Base-by-base conservation (phyloP, 2,329 filamentous ascomycete genomes). In the Penicillium sp. region DNA sequence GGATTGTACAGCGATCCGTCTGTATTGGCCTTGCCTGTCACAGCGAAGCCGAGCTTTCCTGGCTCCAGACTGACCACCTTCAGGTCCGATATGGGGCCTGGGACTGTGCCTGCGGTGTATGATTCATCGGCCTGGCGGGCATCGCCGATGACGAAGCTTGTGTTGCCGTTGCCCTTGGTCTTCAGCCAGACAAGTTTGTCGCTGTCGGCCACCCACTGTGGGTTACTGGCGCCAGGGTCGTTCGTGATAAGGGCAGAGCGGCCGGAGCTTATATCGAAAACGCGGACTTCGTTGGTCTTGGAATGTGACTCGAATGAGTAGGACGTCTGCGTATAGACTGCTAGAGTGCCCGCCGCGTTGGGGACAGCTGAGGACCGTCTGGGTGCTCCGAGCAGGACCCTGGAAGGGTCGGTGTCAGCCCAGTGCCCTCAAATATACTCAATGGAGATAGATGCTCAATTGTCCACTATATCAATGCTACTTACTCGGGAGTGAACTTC, bases 1-100 rank as follows among this genome's bases (percentile, higher is more conserved):
- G 79, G 74, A 42, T 83, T 82, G 62, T 75, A 78, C 16, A 82
- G 69, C 42, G 76, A 75, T 16, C 78, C 78, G 61, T 81, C 76
- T 5, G 72, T 67, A 53, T 78, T 78, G 10, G 77, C 75, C 64
- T 79, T 77, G 11, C 76, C 78, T n/a, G 72, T 73, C 29, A 80
- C 75, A 4, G 76, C 78, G 49, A 80, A 72, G 11, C 76, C 77
- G 47, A 79, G 70, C 61, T 75, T 74, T 7, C 75, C 76, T 4
- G 69, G 56, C 43, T 76, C 73, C 24, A 79, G 64, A 8, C 66
- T 53, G n/a, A 71, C 76, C 14, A 80, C 60, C 56, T 79, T 81
- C 22, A 81, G 64, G 55, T 77, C 74, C 3, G 76, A 77, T 3
- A 81, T 73, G 1, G 77, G 74, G 5, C 77, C 78, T 1, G 77